A percentile compares a stretch with the other conserved stretches of the same genome.
These are phyloP conservation scores for Mychonastes homosphaera DNA, from an alignment of 139 green algal species.

Conservation along the genomic window DNA sequence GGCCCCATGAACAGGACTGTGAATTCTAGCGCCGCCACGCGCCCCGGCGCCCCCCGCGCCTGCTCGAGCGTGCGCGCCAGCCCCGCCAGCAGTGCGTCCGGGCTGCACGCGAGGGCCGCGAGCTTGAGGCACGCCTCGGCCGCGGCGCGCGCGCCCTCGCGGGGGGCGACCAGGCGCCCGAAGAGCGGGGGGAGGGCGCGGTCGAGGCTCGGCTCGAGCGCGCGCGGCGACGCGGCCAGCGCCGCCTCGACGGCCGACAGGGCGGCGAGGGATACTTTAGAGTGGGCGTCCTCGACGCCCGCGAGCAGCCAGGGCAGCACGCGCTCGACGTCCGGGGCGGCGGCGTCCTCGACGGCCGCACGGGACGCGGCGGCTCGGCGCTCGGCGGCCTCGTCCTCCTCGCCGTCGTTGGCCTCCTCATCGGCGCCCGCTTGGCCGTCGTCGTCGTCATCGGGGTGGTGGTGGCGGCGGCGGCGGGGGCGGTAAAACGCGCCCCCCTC, in stretches of 20 bases:
- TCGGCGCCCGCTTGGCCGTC: not conserved
- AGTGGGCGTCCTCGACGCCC: slow-evolving; percentile 36
- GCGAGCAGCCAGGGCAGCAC: slow-evolving; percentile 33
- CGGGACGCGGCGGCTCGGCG: not conserved
- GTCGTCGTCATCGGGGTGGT: not conserved
- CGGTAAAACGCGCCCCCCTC: not conserved
- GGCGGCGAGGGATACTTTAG: slow-evolving; percentile 6
- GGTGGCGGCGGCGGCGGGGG: not conserved
- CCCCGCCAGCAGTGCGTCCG: slow-evolving; percentile 33
- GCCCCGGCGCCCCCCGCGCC: slow-evolving; percentile 27
- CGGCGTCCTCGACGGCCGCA: not conserved
- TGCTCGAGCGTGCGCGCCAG: slow-evolving; percentile 32
- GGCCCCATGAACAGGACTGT: slow-evolving; percentile 17
- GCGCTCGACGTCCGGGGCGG: slow-evolving; percentile 14
- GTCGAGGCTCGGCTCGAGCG: slow-evolving; percentile 43
- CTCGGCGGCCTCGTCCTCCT: not conserved
- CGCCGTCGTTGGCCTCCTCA: too few relatives aligned
- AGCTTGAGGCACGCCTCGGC: slow-evolving; percentile 17
- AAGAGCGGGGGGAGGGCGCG: slow-evolving; percentile 45
- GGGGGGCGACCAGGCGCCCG: slow-evolving; percentile 34
- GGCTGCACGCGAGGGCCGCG: slow-evolving; percentile 12
- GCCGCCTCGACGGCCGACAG: slow-evolving; percentile 14
- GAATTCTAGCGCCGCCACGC: slow-evolving; percentile 48
- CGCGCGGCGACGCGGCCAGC: slow-evolving; percentile 11
- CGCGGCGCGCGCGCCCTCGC: slow-evolving; percentile 30